Conservation (phyloP, 2,329 filamentous ascomycete species). For the Claviceps purpurea region DNA sequence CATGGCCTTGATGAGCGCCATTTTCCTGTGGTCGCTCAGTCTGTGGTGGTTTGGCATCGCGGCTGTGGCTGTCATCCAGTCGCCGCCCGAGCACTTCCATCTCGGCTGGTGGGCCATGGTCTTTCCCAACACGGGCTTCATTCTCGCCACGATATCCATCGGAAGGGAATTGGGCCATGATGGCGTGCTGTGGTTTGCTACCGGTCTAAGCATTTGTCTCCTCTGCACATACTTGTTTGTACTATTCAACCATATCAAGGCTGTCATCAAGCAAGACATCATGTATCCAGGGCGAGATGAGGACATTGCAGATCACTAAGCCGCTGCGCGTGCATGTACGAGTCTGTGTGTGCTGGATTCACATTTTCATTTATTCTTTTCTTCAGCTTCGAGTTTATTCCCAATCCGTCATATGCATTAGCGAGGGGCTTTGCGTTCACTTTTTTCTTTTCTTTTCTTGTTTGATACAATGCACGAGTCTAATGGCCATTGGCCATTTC, state of each 20-base stretch:
- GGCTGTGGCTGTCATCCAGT: constrained; percentile 19
- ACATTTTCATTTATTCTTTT: too few species aligned
- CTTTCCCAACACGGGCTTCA: constrained; percentile 49
- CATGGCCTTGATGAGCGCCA: constrained; percentile 32
- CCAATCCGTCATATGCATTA: too few species aligned
- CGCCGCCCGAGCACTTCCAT: constrained; percentile 37
- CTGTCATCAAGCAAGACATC: constrained; percentile 38
- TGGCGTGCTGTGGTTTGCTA: constrained; percentile 32
- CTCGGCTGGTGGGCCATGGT: constrained; percentile 53
- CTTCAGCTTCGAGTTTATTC: too few species aligned
- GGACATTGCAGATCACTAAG: constrained; percentile 30
- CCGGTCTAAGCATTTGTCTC: constrained; percentile 35
- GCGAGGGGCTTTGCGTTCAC: background rate
- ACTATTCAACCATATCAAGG: constrained; percentile 28
- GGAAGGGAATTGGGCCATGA: constrained; percentile 33
- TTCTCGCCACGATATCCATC: constrained; percentile 41
- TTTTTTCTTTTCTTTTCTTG: background rate
- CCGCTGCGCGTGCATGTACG: background rate
- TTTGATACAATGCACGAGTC: background rate
- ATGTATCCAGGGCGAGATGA: constrained; percentile 43
- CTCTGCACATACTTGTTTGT: constrained; percentile 29
- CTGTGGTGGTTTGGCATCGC: constrained; percentile 42
- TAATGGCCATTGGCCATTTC: too few species aligned
- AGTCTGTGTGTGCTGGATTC: background rate
- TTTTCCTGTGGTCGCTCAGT: constrained; percentile 52